A percentile compares a stretch with the other conserved stretches of the same genome.
phyloP scores from a whole-genome alignment of 1,284 basidiomycete genomes.

The Fistulinella staudtii region DNA sequence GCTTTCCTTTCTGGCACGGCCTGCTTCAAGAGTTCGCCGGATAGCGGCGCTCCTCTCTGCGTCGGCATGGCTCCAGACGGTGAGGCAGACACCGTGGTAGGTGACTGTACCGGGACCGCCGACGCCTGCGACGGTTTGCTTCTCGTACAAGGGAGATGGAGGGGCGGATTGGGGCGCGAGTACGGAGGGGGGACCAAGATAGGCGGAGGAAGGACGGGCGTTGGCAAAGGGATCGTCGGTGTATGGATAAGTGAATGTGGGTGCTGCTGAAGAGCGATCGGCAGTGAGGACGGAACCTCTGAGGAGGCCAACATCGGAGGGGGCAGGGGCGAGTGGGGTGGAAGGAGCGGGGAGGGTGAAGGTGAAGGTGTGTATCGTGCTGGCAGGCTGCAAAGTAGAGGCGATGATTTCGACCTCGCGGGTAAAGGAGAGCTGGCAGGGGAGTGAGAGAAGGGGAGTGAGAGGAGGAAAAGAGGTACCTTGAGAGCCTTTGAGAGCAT shows the following conservation, averaged over 20 bases:
- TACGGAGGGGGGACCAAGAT: slow-evolving; percentile 64
- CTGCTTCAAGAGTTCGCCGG: slow-evolving; percentile 74
- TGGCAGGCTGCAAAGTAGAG: slow-evolving; percentile 85
- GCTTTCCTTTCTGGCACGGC: slow-evolving; percentile 72
- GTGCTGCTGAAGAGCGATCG: slow-evolving; percentile 55
- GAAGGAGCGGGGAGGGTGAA: slow-evolving; percentile 75
- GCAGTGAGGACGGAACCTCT: slow-evolving; percentile 67
- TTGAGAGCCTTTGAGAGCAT: slow-evolving; percentile 90
- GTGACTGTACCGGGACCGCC: slow-evolving; percentile 50
- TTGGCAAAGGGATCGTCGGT: slow-evolving; percentile 70
- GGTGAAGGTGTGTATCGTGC: slow-evolving; percentile 90
- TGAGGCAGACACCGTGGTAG: slow-evolving; percentile 88
- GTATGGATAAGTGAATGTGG: slow-evolving; percentile 65
- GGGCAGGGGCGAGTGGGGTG: slow-evolving; percentile 63
- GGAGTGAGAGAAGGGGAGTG: slow-evolving; percentile 6
- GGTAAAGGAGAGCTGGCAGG: slow-evolving; percentile 71
- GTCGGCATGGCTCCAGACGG: slow-evolving; percentile 93
- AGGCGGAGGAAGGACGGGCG: slow-evolving; percentile 68
- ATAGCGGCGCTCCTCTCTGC: slow-evolving; percentile 79
- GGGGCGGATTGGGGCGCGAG: slow-evolving; percentile 44
- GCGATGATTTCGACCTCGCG: slow-evolving; percentile 94
- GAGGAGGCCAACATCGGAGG: slow-evolving; percentile 59
- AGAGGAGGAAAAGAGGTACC: slow-evolving; percentile 39
- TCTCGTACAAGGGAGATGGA: slow-evolving; percentile 38
- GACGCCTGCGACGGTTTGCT: slow-evolving; percentile 35